Evolutionary conservation across 441 rosid species (phyloP).

Genomic region (Omphalea diandra): DNA sequence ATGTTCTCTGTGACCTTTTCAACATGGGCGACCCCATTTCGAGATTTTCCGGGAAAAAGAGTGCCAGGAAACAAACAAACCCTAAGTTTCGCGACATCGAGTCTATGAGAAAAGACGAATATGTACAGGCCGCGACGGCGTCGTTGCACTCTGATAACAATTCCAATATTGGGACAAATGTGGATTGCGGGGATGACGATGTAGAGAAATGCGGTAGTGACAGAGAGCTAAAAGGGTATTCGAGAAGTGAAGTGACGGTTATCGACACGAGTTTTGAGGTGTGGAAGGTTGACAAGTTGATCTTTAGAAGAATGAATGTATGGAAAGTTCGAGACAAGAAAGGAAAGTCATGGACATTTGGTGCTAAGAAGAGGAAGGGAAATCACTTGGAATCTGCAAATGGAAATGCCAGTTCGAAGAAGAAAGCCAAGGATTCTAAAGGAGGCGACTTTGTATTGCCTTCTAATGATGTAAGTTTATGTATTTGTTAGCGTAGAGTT

Average conservation of each 20-base stretch:
- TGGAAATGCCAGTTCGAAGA: slow-evolving; percentile 32
- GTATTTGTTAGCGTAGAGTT: neutral
- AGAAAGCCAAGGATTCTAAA: slow-evolving; percentile 40
- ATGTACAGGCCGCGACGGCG: slow-evolving; percentile 28
- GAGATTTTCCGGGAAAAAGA: slow-evolving; percentile 39
- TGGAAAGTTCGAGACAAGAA: slow-evolving; percentile 89
- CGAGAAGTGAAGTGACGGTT: slow-evolving; percentile 91
- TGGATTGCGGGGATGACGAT: slow-evolving; percentile 26
- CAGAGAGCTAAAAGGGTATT: slow-evolving; percentile 59
- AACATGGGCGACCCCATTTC: slow-evolving; percentile 41
- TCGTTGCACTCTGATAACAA: slow-evolving; percentile 40
- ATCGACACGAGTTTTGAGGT: slow-evolving; percentile 75
- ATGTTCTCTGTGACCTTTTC: slow-evolving; percentile 83
- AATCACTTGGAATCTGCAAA: slow-evolving; percentile 21
- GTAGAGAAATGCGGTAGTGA: slow-evolving; percentile 32
- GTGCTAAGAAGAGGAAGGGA: slow-evolving; percentile 65
- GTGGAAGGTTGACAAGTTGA: slow-evolving; percentile 84
- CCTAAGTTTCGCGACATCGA: slow-evolving; percentile 53
- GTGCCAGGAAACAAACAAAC: slow-evolving; percentile 71
- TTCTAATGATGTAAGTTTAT: slow-evolving; percentile 33
- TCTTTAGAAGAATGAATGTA: slow-evolving; percentile 60
- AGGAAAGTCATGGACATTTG: slow-evolving; percentile 46
- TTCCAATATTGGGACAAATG: slow-evolving; percentile 23
- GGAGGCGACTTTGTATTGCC: slow-evolving; percentile 17
- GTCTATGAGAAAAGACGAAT: slow-evolving; percentile 28